Evolutionary conservation across 768 basidiomycete genomes (phyloP).

Genomic region (Fistulinella prunicolor): DNA sequence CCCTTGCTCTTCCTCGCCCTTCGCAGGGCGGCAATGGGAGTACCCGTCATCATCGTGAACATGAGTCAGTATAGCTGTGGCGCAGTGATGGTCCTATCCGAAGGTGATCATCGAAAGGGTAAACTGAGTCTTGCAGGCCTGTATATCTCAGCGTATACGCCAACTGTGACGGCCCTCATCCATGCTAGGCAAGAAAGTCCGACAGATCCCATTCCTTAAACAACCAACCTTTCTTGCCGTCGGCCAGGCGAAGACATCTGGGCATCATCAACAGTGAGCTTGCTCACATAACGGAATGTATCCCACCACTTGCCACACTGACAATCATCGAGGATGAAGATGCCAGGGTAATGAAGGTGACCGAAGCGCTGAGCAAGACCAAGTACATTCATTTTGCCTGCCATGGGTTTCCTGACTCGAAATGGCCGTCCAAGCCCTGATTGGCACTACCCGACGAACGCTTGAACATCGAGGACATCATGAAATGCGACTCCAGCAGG

Average conservation of each 20-base stretch:
- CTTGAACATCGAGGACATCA: neutral
- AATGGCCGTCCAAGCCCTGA: neutral
- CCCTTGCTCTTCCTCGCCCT: conserved; percentile 16
- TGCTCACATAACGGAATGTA: neutral
- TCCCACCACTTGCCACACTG: neutral
- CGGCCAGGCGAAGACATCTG: neutral
- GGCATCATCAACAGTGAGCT: neutral
- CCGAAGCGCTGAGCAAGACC: neutral
- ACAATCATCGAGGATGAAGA: neutral
- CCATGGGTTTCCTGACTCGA: neutral
- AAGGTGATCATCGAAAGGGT: neutral
- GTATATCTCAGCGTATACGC: neutral
- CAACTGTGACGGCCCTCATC: neutral
- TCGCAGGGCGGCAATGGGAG: conserved; percentile 15
- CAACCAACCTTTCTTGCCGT: neutral
- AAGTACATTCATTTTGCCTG: neutral
- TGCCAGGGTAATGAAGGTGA: neutral
- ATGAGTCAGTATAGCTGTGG: neutral
- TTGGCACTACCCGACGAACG: neutral
- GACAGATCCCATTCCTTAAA: neutral
- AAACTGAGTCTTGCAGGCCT: neutral
- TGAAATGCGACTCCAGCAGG: neutral
- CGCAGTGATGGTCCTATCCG: neutral
- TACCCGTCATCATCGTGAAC: conserved; percentile 10
- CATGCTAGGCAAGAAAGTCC: neutral